Evolutionary conservation across 2,329 filamentous ascomycete genomes (phyloP), one percentile per base, ranked within the genome.

Genomic region (Pezicula carpinea): DNA sequence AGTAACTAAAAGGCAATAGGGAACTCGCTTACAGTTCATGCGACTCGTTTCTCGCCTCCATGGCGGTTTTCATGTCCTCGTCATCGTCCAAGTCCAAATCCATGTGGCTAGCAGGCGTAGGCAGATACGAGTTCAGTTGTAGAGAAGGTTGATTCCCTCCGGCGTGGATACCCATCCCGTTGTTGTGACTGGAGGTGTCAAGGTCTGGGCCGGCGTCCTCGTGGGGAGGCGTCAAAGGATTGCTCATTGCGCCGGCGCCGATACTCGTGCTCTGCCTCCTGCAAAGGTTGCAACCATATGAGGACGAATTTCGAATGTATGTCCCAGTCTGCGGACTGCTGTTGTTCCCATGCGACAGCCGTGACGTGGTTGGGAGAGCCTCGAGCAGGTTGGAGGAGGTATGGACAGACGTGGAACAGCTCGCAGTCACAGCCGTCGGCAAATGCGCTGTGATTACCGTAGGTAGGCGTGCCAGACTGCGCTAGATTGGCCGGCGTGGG

Each of bases 201-300:
- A n/a, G 8, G 22, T n/a, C n/a, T 15, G 26, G 19, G 46, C 49
- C 29, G 31, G 53, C 54, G 45, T 52, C 29, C 44, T 57, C 56
- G 44, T 52, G 51, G 11, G 53, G 54, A 34, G 57, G 56, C 47
- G 56, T 58, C 31, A 57, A 46, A 18, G 54, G 55, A 49, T 53
- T 48, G 43, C 52, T 50, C 59, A 62, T 62, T 50, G 47, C 54
- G 46, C 44, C 50, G 18, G 17, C 38, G 10, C 49, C 49, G 44
- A 49, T 49, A 46, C 52, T 54, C 40, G 44, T 39, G 42, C 14
- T 31, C 36, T 44, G 21, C 26, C 6, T 40, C 38, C 18, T 15
- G 38, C 38, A 19, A 19, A 29, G n/a, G 13, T 40, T 15, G 38
- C 15, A 21, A 8, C 34, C 34, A 38, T n/a, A 21, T 38, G 11